Base-by-base conservation (phyloP, 1,139 yeast genomes). In the Arxiozyma telluris region DNA sequence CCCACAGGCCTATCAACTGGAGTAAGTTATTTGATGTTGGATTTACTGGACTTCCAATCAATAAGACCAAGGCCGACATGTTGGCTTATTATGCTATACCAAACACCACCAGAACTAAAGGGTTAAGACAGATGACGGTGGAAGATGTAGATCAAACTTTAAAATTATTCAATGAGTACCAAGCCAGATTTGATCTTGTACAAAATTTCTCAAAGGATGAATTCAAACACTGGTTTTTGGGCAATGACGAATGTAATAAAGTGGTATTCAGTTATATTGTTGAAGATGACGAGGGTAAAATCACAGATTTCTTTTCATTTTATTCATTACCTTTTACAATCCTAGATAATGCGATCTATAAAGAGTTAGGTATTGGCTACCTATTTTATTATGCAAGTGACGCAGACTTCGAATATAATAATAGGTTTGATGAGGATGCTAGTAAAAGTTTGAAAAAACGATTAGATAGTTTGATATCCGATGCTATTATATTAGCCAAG, bases 1-100 rank as follows among this genome's bases (percentile, higher is more conserved):
- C 88, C 51, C 99, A 93, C 71, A 85, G 98, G 62, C 95, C 98
- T 2, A 75, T 93, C 59, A 87, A 93, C 68, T 93, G 98, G 98
- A 75, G 81, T 22, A 93, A 89, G 66, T 77, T 93, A 41, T 77
- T 86, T 64, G 96, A 89, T 53, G 96, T 90, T 51, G 98, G 96
- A 0, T 94, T 93, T 64, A 80, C 87, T 44, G 84, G 82, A 55
- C 76, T 90, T 56, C 97, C 97, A 3, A 73, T 79, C n/a, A 79
- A 79, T 56, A 82, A 82, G 56, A 86, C 97, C 1, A 82, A 84
- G 57, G 78, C 91, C 2, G 82, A 84, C 59, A 91, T 91, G 95
- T 80, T 86, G 45, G 91, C 96, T 11, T 78, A 80, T 61, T 88
- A 84, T 65, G 77, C 91, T 0, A 70, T 94, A 52, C 89, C 96